Percentiles rank a stretch among this genome's conserved stretches.
phyloP scores from a whole-genome alignment of 2,329 filamentous ascomycete species.

The Stemphylium lycopersici region DNA sequence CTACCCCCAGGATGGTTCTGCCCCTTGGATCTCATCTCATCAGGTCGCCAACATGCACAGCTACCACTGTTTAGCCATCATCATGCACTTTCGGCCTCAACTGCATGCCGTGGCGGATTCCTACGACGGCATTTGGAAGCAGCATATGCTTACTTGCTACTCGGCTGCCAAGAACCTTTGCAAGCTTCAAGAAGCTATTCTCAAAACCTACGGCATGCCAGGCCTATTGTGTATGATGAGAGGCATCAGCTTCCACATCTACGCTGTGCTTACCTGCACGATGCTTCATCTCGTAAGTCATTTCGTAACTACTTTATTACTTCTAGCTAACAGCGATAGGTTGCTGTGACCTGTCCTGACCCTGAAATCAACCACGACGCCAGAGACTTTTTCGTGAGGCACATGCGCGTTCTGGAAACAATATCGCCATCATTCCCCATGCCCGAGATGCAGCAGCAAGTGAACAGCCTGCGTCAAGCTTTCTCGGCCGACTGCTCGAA shows the following conservation, averaged over 20 bases:
- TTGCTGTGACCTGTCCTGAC: constrained; percentile 91
- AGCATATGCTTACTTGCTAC: constrained; percentile 86
- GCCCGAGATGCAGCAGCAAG: constrained; percentile 87
- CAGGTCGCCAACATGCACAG: constrained; percentile 89
- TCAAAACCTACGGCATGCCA: constrained; percentile 76
- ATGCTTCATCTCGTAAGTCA: constrained; percentile 86
- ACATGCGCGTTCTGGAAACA: constrained; percentile 91
- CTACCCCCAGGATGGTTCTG: constrained; percentile 77
- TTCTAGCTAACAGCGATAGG: constrained; percentile 58
- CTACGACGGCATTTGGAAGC: constrained; percentile 81
- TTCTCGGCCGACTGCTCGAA: constrained; percentile 87
- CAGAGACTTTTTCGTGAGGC: constrained; percentile 85
- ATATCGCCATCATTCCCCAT: constrained; percentile 85
- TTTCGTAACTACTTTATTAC: neutral
- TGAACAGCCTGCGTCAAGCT: constrained; percentile 85
- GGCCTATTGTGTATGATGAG: constrained; percentile 91
- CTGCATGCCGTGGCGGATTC: constrained; percentile 76
- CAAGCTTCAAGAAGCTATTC: constrained; percentile 81
- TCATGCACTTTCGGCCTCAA: constrained; percentile 88
- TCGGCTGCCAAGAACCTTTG: constrained; percentile 84
- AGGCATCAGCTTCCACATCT: constrained; percentile 95
- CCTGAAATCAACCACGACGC: constrained; percentile 85
- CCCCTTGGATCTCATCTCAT: constrained; percentile 84
- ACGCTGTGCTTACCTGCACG: constrained; percentile 86
- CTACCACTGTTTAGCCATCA: constrained; percentile 84